phyloP scores from a whole-genome alignment of 345 rosid genomes.

The Eucalyptus pauciflora region DNA sequence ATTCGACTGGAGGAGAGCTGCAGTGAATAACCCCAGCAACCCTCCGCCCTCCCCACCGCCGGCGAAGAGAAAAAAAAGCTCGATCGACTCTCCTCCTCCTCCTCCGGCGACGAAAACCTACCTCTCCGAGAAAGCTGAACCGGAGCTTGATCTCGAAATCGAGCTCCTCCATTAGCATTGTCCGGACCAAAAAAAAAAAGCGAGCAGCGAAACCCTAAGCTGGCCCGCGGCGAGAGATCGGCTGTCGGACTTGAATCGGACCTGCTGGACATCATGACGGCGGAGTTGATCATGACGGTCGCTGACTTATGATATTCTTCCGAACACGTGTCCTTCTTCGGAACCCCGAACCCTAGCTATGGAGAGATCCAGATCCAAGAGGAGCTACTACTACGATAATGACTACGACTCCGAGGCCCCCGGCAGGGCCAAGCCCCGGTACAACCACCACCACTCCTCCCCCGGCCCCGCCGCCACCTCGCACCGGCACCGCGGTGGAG shows the following conservation, averaged over 20 bases:
- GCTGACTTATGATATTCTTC: background rate
- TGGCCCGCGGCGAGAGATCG: background rate
- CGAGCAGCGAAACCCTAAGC: background rate
- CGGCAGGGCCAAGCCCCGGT: slow-evolving; percentile 61
- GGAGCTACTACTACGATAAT: slow-evolving; percentile 86
- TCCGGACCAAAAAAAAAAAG: background rate
- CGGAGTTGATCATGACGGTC: background rate
- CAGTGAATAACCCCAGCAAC: background rate
- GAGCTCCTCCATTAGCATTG: background rate
- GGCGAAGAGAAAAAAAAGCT: background rate
- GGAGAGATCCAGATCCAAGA: slow-evolving; percentile 98
- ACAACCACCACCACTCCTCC: slow-evolving; percentile 16
- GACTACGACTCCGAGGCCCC: slow-evolving; percentile 70
- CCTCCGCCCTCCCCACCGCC: too few relatives aligned
- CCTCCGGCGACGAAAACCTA: background rate
- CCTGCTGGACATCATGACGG: background rate
- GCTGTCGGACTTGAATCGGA: background rate
- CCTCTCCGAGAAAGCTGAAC: background rate
- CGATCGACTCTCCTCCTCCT: background rate
- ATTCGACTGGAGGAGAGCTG: background rate
- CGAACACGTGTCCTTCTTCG: background rate
- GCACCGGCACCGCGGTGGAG: slow-evolving; percentile 35
- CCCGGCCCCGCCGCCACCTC: slow-evolving; percentile 11
- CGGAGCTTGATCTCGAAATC: background rate
- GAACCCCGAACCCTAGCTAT: slow-evolving; percentile 13